These are phyloP conservation scores for Acer campestre DNA, from an alignment of 345 rosid genomes.

Conservation along the genomic window DNA sequence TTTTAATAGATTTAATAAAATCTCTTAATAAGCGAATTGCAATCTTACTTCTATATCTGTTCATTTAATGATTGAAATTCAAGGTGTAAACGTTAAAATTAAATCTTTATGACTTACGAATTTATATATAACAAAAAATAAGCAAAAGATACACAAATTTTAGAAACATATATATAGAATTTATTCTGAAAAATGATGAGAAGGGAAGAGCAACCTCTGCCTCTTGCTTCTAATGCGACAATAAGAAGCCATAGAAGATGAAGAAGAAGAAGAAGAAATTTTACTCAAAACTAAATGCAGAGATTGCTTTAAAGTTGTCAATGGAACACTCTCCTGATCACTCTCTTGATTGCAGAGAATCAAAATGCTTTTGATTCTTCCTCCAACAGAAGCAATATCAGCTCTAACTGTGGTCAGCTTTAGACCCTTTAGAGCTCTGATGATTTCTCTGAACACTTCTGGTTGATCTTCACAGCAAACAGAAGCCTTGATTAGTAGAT, in stretches of 20 bases:
- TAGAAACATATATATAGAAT: not conserved
- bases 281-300: conserved; percentile 43
- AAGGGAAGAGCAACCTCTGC: conserved; percentile 79
- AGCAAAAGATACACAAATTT: not conserved
- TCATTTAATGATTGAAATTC: too few relatives aligned
- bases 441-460: conserved; percentile 67
- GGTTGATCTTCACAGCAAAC: conserved; percentile 89
- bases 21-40: not conserved
- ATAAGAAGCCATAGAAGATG: conserved; percentile 45
- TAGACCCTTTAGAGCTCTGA: conserved; percentile 52
- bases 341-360: conserved; percentile 43
- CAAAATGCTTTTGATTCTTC: conserved; percentile 64
- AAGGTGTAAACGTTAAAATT: too few relatives aligned
- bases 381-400: conserved; percentile 70
- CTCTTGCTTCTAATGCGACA: conserved; percentile 80
- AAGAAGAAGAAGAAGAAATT: conserved; percentile 35
- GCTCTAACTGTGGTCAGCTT: conserved; percentile 54
- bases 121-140: too few relatives aligned
- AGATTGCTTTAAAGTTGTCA: conserved; percentile 52
- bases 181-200: conserved; percentile 34
- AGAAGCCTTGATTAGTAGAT: conserved; percentile 53
- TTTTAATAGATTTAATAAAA: too few relatives aligned
- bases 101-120: too few relatives aligned
- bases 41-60: too few relatives aligned
- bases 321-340: conserved; percentile 27